Conservation (phyloP, 1,284 basidiomycete species). For the Melampsora larici-populina region DNA sequence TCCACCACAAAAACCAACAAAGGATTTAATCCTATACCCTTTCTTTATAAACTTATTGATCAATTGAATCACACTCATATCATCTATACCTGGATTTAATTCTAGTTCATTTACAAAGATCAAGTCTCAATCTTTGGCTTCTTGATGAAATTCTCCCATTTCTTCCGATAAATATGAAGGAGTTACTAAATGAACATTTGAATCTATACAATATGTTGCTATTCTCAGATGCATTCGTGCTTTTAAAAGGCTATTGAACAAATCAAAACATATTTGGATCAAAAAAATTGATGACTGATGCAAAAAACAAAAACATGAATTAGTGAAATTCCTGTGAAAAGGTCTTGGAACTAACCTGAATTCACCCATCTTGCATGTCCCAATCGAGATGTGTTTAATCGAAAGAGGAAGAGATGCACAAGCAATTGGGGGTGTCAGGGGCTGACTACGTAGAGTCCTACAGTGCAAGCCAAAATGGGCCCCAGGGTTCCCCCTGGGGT, state of each 20-base stretch:
- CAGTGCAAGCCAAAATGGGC: no score
- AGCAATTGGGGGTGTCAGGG: no score
- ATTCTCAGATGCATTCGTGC: constrained; percentile 71
- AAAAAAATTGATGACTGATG: no score
- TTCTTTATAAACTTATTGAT: constrained; percentile 63
- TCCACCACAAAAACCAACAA: constrained; percentile 90
- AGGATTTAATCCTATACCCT: constrained; percentile 65
- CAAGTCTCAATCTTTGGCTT: constrained; percentile 67
- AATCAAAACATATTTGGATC: no score
- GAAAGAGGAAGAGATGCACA: no score
- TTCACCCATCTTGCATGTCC: no score
- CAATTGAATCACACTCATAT: constrained; percentile 79
- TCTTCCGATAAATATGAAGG: constrained; percentile 83
- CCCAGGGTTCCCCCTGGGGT: no score
- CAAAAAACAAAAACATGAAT: no score
- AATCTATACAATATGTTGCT: constrained; percentile 72
- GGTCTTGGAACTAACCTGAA: no score
- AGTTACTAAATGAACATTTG: constrained; percentile 77
- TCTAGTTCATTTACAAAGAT: constrained; percentile 88
- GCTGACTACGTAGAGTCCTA: no score
- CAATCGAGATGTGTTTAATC: no score
- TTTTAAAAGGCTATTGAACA: constrained; percentile 77
- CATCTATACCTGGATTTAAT: constrained; percentile 92
- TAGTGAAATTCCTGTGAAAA: no score
- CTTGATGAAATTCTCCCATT: constrained; percentile 69